phyloP scores from a whole-genome alignment of 2,329 filamentous ascomycete genomes.

The Fusarium coicis region DNA sequence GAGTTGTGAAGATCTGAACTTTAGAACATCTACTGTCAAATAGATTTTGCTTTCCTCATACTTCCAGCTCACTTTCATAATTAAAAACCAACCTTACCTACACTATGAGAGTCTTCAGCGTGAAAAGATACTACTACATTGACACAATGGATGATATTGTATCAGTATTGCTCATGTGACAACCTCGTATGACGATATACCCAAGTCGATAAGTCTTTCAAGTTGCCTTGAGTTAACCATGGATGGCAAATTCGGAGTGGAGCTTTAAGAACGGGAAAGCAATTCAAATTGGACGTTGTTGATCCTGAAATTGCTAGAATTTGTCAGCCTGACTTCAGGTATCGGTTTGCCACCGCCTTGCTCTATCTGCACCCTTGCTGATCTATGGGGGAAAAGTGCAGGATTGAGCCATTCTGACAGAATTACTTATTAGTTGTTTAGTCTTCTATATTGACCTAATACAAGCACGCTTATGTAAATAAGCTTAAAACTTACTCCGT shows the following conservation, averaged over 20 bases:
- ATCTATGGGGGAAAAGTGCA: background rate
- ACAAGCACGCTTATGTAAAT: background rate
- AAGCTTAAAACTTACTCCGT: too few relatives aligned
- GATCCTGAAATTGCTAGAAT: conserved; percentile 15
- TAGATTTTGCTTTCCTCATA: background rate
- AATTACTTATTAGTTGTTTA: background rate
- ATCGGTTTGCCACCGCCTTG: conserved; percentile 25
- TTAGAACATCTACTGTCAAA: background rate
- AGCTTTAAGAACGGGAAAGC: background rate
- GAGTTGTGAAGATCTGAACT: background rate
- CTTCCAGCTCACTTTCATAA: background rate
- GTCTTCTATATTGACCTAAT: too few relatives aligned
- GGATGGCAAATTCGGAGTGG: conserved; percentile 12
- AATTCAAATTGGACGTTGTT: background rate
- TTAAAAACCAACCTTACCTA: too few relatives aligned
- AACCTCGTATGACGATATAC: conserved; percentile 21
- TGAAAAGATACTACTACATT: background rate
- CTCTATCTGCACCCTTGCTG: background rate
- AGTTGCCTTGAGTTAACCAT: background rate
- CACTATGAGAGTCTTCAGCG: background rate
- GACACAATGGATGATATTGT: background rate
- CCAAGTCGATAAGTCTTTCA: background rate
- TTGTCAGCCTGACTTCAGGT: background rate
- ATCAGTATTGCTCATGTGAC: conserved; percentile 7
- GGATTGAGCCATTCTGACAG: background rate